Percentiles rank a stretch among this genome's conserved stretches.
Conservation (phyloP, 1,139 yeast genomes). For the Spathaspora sp. region DNA sequence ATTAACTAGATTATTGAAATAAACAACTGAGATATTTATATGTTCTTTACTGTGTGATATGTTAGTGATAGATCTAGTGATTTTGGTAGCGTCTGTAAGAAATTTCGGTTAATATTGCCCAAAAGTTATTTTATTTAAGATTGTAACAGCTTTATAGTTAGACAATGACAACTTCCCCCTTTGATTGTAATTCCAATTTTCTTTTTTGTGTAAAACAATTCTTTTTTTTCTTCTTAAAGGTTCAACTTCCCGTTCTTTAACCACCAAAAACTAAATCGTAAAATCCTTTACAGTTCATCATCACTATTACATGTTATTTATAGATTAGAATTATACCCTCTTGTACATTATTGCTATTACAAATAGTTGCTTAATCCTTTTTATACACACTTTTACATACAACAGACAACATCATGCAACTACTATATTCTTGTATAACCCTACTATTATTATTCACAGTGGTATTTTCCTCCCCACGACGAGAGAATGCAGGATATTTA, state of each 20-base stretch:
- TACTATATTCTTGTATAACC: constrained; percentile 4
- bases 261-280: neutral
- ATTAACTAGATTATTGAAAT: too few relatives aligned
- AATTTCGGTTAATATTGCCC: too few relatives aligned
- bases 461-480: constrained; percentile 23
- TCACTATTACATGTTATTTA: neutral
- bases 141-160: too few relatives aligned
- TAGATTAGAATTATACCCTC: neutral
- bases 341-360: neutral
- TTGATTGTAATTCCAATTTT: too few relatives aligned
- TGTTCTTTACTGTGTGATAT: too few relatives aligned
- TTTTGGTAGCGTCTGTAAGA: too few relatives aligned
- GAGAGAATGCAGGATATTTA: constrained; percentile 15
- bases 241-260: neutral
- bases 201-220: neutral
- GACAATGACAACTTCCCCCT: too few relatives aligned
- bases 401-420: constrained; percentile 4
- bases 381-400: too few relatives aligned
- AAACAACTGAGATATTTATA: too few relatives aligned
- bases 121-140: neutral
- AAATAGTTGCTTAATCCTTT: too few relatives aligned
- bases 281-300: neutral
- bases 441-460: constrained; percentile 10
- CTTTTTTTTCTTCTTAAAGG: neutral
- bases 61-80: too few relatives aligned